Conservation (phyloP, 2,329 filamentous ascomycete genomes). For the Phymatotrichopsis omnivora region DNA sequence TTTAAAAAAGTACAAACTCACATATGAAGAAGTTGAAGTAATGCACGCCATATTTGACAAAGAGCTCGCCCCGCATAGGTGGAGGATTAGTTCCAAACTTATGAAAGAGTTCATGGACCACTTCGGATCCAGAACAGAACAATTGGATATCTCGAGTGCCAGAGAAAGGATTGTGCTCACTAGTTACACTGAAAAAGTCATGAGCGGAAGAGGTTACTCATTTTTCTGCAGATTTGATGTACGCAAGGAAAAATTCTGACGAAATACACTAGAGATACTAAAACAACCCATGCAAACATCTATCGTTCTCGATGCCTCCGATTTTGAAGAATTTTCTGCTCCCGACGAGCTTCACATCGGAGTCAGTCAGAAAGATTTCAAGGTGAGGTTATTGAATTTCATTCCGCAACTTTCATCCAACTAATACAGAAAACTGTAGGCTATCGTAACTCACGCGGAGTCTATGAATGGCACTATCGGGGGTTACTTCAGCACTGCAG, state of each 20-base stretch:
- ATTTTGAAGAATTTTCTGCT: conserved; percentile 44
- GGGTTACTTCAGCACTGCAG: conserved; percentile 43
- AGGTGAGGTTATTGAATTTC: conserved; percentile 31
- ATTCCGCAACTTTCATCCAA: not conserved
- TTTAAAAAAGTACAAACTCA: conserved; percentile 46
- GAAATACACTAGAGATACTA: conserved; percentile 38
- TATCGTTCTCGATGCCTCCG: conserved; percentile 42
- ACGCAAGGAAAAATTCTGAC: not conserved
- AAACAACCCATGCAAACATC: conserved; percentile 46
- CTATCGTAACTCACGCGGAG: conserved; percentile 44
- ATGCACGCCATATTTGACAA: conserved; percentile 46
- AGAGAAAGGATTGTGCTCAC: conserved; percentile 43
- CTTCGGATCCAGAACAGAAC: conserved; percentile 45
- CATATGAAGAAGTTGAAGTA: conserved; percentile 45
- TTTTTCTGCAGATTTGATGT: not conserved
- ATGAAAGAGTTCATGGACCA: conserved; percentile 45
- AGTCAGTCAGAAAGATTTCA: conserved; percentile 47
- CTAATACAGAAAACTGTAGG: conserved; percentile 7
- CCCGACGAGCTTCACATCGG: conserved; percentile 43
- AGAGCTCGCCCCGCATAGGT: conserved; percentile 40
- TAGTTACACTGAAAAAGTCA: conserved; percentile 46
- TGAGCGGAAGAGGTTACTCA: conserved; percentile 40
- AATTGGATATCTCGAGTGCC: conserved; percentile 44
- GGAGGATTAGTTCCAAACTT: conserved; percentile 40
- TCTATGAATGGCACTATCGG: conserved; percentile 41